These are phyloP conservation scores for Zanthoxylum bungeanum DNA, from an alignment of 345 rosid species.

Conservation along the genomic window DNA sequence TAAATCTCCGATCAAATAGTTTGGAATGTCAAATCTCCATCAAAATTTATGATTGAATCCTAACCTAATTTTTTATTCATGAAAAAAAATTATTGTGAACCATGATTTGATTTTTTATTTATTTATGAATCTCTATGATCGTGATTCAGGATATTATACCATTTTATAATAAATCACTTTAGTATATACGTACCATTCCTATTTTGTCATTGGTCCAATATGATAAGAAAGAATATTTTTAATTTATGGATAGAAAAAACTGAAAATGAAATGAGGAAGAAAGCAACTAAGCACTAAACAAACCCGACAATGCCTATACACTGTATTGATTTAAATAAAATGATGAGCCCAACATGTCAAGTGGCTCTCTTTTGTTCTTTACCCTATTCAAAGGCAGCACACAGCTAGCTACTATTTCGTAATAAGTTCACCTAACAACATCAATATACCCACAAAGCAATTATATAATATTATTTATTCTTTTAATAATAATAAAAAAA, in stretches of 20 bases:
- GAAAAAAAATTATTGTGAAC: no score
- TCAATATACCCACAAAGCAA: background rate
- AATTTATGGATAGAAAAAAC: background rate
- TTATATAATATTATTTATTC: background rate
- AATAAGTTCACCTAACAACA: background rate
- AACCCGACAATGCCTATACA: constrained; percentile 18
- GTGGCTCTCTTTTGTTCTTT: constrained; percentile 12
- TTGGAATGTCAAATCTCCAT: no score
- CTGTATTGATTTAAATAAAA: constrained; percentile 17
- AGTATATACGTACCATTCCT: no score
- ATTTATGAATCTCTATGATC: no score
- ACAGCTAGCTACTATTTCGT: background rate
- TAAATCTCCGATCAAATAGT: no score
- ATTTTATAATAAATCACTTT: no score
- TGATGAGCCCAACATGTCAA: constrained; percentile 12
- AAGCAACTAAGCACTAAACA: no score
- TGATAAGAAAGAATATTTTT: no score
- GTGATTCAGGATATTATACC: no score
- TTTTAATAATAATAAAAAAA: background rate
- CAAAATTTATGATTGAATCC: no score
- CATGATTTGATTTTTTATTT: no score
- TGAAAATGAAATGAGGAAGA: background rate
- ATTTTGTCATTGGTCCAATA: background rate
- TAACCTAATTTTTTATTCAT: no score
- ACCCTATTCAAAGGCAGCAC: background rate